Base-by-base conservation (phyloP, 352 stramenopile species). In the Globisporangium ultimum region DNA sequence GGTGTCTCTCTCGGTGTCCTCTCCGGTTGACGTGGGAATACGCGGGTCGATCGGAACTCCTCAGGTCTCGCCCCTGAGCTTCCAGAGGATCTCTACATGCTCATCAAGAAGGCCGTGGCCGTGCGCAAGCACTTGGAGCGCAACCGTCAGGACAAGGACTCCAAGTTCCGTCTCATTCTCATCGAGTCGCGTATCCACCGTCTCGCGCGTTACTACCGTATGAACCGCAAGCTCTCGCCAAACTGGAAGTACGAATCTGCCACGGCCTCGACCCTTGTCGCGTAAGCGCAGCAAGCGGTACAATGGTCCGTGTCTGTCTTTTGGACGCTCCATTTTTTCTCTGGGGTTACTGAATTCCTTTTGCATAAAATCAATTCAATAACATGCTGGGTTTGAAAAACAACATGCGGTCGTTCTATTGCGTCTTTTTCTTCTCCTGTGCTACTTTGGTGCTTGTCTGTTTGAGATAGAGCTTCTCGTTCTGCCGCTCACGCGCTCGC, bases 91-190 rank as follows among this genome's bases (percentile, higher is more conserved):
- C 85, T 99, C 67, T 99, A 99, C 94, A 99, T 98, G 93, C 89
- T 99, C 55, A 99, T 99, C 91, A 99, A 99, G 95, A 99, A 99
- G 91, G 98, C 98, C 58, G 98, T 99, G 68, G 91, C 97, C 70
- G 97, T 99, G 41, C 93, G 98, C 73, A 99, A 99, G 88, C 97
- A 99, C 88, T 85, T 99, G 55, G 97, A 99, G 81, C 87, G 94
- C 67, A 99, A 99, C 87, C 91, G 97, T 76, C 97, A 99, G 80
- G 98, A 99, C 84, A 99, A 99, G 87, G 97, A 99, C 86, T 98
- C 96, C 74, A 99, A 99, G 91, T 99, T 99, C 91, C 94, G 97
- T 81, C 90, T 99, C 43, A 99, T 99, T 97, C 89, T 99, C 45
- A 98, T 99, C 72, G 98, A 99, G 89, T 98, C 88, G 73, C 91